A percentile compares a stretch with the other conserved stretches of the same genome.
phyloP scores from a whole-genome alignment of 1,284 basidiomycete genomes.

The Sutorius eximius region DNA sequence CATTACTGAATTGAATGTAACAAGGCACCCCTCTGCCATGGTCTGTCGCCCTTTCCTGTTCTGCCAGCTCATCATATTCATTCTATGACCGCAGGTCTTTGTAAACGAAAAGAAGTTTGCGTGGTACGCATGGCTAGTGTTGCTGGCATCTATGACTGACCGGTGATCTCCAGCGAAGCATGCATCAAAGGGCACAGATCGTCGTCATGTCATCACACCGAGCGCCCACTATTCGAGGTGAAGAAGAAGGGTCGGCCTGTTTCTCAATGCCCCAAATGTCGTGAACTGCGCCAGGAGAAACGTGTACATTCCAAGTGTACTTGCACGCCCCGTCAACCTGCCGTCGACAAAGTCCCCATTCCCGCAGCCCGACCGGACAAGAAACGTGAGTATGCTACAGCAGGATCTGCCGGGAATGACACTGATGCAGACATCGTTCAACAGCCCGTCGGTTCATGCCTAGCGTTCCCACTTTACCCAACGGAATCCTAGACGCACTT shows the following conservation, averaged over 20 bases:
- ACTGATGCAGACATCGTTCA: slow-evolving; percentile 6
- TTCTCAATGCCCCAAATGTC: slow-evolving; percentile 79
- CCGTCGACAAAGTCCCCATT: slow-evolving; percentile 38
- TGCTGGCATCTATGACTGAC: slow-evolving; percentile 1
- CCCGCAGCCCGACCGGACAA: slow-evolving; percentile 41
- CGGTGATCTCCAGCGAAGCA: slow-evolving; percentile 58
- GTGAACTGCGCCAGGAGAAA: slow-evolving; percentile 72
- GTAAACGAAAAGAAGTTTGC: slow-evolving; percentile 84
- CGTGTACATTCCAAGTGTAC: slow-evolving; percentile 74
- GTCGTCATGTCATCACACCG: slow-evolving; percentile 77
- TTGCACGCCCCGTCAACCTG: slow-evolving; percentile 45
- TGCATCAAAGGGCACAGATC: slow-evolving; percentile 90
- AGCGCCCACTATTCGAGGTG: slow-evolving; percentile 80
- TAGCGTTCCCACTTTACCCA: slow-evolving; percentile 59
- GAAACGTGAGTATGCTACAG: slow-evolving; percentile 49
- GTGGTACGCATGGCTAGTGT: slow-evolving; percentile 49
- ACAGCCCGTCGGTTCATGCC: slow-evolving; percentile 59
- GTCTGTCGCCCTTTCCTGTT: slow-evolving; percentile 15
- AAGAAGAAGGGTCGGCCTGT: slow-evolving; percentile 86
- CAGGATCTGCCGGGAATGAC: not conserved
- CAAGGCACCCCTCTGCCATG: slow-evolving; percentile 13
- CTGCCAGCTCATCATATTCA: not conserved
- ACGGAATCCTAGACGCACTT: slow-evolving; percentile 56
- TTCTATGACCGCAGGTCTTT: slow-evolving; percentile 49
- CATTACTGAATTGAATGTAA: slow-evolving; percentile 16